These are phyloP conservation scores for Ganoderma lingzhi DNA, from an alignment of 1,284 basidiomycete genomes.

Conservation along the genomic window DNA sequence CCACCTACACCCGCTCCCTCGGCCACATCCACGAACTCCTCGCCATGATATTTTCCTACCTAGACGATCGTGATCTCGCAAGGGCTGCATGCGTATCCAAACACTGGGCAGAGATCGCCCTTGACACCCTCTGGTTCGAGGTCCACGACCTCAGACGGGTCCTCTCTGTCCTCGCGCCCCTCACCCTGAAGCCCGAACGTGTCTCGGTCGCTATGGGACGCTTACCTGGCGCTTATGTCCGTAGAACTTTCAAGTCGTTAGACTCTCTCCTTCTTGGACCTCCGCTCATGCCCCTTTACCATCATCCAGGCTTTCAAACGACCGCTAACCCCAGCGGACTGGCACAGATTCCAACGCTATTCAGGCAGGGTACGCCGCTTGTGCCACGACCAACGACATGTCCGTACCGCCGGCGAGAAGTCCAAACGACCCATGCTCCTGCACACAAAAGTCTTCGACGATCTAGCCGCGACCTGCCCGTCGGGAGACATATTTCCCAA, in stretches of 20 bases:
- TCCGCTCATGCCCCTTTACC: constrained; percentile 11
- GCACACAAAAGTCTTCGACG: constrained; percentile 49
- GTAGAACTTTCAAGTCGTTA: constrained; percentile 13
- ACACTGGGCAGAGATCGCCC: constrained; percentile 40
- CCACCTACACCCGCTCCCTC: constrained; percentile 15
- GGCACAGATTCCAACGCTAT: constrained; percentile 64
- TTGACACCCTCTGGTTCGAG: constrained; percentile 40
- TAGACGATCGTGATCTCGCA: constrained; percentile 38
- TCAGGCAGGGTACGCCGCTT: constrained; percentile 56
- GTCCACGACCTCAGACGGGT: constrained; percentile 50
- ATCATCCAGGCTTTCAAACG: constrained; percentile 49
- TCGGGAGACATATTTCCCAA: constrained; percentile 61
- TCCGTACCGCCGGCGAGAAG: constrained; percentile 23
- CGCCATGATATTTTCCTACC: constrained; percentile 37
- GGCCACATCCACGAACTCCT: constrained; percentile 40
- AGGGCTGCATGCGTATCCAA: constrained; percentile 37
- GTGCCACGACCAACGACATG: constrained; percentile 33
- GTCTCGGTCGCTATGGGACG: constrained; percentile 15
- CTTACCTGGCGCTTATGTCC: constrained; percentile 26
- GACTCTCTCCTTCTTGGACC: neutral
- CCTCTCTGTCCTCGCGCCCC: constrained; percentile 54
- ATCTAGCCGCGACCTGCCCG: constrained; percentile 59
- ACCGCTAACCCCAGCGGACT: constrained; percentile 55
- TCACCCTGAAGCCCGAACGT: constrained; percentile 36
- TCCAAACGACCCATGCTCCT: constrained; percentile 27